Evolutionary conservation across 1,284 basidiomycete genomes (phyloP).

Genomic region (Amylostereum chailletii): DNA sequence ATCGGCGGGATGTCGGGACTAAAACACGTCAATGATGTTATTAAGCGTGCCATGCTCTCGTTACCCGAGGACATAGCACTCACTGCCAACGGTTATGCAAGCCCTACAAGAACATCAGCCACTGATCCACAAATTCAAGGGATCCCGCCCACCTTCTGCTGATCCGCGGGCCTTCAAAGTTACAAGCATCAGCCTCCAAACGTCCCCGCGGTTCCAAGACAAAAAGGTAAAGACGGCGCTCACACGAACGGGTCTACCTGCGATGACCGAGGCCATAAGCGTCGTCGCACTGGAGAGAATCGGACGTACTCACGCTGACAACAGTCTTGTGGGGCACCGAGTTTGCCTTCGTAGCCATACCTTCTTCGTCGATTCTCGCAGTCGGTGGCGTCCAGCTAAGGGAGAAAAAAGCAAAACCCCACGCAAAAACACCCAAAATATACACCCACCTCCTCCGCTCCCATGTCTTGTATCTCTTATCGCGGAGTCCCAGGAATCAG

Average conservation of each 20-base stretch:
- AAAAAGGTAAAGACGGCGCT: slow-evolving; percentile 14
- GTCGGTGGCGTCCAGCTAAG: too few relatives aligned
- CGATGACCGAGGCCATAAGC: background rate
- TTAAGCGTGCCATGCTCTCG: too few relatives aligned
- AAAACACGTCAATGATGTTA: background rate
- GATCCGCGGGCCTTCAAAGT: slow-evolving; percentile 40
- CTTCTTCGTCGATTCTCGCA: background rate
- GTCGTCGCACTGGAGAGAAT: background rate
- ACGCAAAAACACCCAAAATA: too few relatives aligned
- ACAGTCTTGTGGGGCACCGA: slow-evolving; percentile 47
- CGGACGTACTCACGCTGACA: slow-evolving; percentile 21
- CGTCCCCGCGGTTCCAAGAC: background rate
- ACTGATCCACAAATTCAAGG: background rate
- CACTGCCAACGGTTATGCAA: slow-evolving; percentile 72
- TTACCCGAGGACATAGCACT: slow-evolving; percentile 17
- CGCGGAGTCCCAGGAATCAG: too few relatives aligned
- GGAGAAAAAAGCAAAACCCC: too few relatives aligned
- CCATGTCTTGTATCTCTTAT: too few relatives aligned
- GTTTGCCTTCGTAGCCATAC: slow-evolving; percentile 50
- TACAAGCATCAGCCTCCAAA: background rate
- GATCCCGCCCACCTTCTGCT: slow-evolving; percentile 44
- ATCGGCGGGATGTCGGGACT: slow-evolving; percentile 65
- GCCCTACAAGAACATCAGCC: slow-evolving; percentile 28
- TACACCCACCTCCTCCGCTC: too few relatives aligned
- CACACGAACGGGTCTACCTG: slow-evolving; percentile 58